phyloP scores from a whole-genome alignment of 116 monocot genomes.

The Iris pallida region DNA sequence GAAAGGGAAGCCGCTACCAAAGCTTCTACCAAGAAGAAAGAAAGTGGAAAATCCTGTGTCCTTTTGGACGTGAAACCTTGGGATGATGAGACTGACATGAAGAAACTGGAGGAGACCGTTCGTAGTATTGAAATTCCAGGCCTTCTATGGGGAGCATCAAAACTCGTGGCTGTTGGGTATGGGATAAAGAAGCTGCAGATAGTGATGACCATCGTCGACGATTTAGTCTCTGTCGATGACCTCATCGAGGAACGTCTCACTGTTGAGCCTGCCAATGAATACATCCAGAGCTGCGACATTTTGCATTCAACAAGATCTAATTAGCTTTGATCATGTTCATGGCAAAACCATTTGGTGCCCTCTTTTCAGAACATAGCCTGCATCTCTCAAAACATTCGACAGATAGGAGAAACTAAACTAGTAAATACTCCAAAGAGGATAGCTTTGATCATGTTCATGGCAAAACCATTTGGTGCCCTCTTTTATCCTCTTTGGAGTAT shows the following conservation, averaged over 20 bases:
- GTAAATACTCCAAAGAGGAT: too few species aligned
- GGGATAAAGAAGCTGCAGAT: conserved; percentile 83
- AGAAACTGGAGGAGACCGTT: conserved; percentile 67
- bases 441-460: too few species aligned
- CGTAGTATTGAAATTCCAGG: conserved; percentile 46
- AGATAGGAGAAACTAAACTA: too few species aligned
- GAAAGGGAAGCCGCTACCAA: conserved; percentile 66
- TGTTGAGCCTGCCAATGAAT: too few species aligned
- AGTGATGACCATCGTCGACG: conserved; percentile 78
- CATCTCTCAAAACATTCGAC: too few species aligned
- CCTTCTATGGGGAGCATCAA: conserved; percentile 65
- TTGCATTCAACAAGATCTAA: conserved; percentile 72
- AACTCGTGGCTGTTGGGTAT: conserved; percentile 64
- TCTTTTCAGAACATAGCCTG: too few species aligned
- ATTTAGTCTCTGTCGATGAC: conserved; percentile 63
- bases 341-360: too few species aligned
- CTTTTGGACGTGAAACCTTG: conserved; percentile 86
- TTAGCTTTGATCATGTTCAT: too few species aligned
- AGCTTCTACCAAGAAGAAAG: conserved; percentile 91
- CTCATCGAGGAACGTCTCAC: too few species aligned
- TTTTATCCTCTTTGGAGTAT: too few species aligned
- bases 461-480: too few species aligned
- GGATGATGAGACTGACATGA: conserved; percentile 97
- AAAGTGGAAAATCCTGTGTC: conserved; percentile 89
- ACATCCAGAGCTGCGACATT: conserved; percentile 76